Percentiles rank a stretch among this genome's conserved stretches.
phyloP scores from a whole-genome alignment of 1,284 basidiomycete genomes.

The Volvariella surrecta region DNA sequence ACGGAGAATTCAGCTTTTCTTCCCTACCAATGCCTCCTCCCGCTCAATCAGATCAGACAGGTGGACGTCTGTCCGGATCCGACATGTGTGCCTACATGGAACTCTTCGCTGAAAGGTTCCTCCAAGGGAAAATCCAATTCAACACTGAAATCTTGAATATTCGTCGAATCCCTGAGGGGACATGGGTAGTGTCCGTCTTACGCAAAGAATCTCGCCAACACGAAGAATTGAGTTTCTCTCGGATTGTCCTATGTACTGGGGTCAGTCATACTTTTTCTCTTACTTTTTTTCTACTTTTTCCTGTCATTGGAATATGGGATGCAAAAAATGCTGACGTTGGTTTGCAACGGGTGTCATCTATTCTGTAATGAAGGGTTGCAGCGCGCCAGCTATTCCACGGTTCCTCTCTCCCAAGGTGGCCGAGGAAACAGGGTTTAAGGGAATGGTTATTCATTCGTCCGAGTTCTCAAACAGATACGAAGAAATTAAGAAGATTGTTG shows the following conservation, averaged over 20 bases:
- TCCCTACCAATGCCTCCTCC: constrained; percentile 38
- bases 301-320: neutral
- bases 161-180: constrained; percentile 19
- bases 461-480: constrained; percentile 32
- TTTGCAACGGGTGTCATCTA: too few species aligned
- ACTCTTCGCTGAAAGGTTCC: constrained; percentile 34
- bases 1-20: constrained; percentile 53
- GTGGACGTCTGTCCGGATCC: constrained; percentile 38
- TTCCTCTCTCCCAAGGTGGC: constrained; percentile 26
- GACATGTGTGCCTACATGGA: constrained; percentile 47
- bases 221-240: constrained; percentile 28
- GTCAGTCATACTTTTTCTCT: constrained; percentile 23
- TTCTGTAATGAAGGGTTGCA: constrained; percentile 36
- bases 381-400: constrained; percentile 33
- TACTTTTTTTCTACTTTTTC: neutral
- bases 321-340: too few species aligned
- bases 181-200: constrained; percentile 33
- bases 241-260: constrained; percentile 48
- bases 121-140: constrained; percentile 35
- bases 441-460: constrained; percentile 43
- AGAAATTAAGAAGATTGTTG: constrained; percentile 25
- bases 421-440: constrained; percentile 27
- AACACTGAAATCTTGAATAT: constrained; percentile 37
- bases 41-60: constrained; percentile 19
- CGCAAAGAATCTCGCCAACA: constrained; percentile 18